These are phyloP conservation scores for Tuctoria greenei DNA, from an alignment of 176 grass and related monocot species.

Conservation along the genomic window DNA sequence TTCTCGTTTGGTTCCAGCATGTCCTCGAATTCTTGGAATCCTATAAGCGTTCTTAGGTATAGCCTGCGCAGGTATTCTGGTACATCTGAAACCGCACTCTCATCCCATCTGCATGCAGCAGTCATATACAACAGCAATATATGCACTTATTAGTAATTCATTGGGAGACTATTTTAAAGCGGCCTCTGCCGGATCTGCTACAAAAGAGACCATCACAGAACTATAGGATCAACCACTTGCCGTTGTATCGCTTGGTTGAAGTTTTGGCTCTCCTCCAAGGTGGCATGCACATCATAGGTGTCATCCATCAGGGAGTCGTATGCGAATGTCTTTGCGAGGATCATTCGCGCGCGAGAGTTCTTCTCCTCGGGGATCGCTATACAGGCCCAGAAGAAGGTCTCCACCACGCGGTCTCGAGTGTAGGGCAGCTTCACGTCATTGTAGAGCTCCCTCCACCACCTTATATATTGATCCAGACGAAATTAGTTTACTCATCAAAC, in stretches of 20 bases:
- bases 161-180: too few species aligned
- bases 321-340: not conserved
- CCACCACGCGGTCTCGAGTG: constrained; percentile 20
- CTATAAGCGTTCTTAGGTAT: not conserved
- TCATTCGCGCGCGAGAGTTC: constrained; percentile 9
- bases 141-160: too few species aligned
- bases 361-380: constrained; percentile 9
- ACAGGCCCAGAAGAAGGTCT: constrained; percentile 8
- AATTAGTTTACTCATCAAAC: not conserved
- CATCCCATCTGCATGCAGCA: not conserved
- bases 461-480: not conserved
- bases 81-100: not conserved
- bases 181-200: too few species aligned
- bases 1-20: not conserved
- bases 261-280: constrained; percentile 3
- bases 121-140: not conserved
- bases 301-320: constrained; percentile 7
- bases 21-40: not conserved
- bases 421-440: constrained; percentile 12
- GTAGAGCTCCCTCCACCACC: constrained; percentile 32
- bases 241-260: constrained; percentile 17
- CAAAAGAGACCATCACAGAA: not conserved
- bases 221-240: not conserved
- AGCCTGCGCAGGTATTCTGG: not conserved
- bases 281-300: constrained; percentile 17